Evolutionary conservation across 495 filamentous ascomycete species (phyloP), one percentile per base, ranked within the genome.

Genomic region (Patellaria atrata): DNA sequence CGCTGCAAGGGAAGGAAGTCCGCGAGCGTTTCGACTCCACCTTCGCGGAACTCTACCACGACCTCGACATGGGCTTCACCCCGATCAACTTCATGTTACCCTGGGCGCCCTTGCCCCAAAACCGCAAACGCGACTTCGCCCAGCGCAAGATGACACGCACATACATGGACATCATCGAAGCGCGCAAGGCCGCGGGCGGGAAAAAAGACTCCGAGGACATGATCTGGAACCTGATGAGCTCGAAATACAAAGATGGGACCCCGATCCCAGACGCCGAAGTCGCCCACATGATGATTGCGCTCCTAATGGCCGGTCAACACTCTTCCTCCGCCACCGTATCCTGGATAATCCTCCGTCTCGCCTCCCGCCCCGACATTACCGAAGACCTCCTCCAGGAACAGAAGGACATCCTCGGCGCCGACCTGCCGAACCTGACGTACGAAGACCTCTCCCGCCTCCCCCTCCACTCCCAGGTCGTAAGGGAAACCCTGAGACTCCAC

Each of bases 141-240:
- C 69, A 71, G 26, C 52, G 54, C 22, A 71, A 66, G 48, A 60
- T 76, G 63, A 62, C 68, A 3, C 50, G 67, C 35, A 65, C 64
- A 6, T 77, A 77, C 50, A 67, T 63, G 52, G 60, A 67, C 17
- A 75, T 77, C 34, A 71, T 77, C 49, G 52, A 61, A 30, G 54
- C 64, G 41, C 62, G 73, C 31, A 60, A 66, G 18, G 50, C 54
- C 35, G 45, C 54, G n/a, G 60, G 58, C 29, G 60, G 43, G n/a
- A 51, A 68, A 48, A 62, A 62, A 43, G 62, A 69, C 27, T 63
- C 62, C 15, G 63, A 73, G 43, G 71, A 77, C 42, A 77, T 77
- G 73, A 71, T 76, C 37, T 76, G 72, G 72, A 74, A 75, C 43
- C 55, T 77, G 27, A 77, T 76, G 73, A 60, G 58, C 21, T 72